Conservation (phyloP, 441 rosid species). For the Metrosideros polymorpha region DNA sequence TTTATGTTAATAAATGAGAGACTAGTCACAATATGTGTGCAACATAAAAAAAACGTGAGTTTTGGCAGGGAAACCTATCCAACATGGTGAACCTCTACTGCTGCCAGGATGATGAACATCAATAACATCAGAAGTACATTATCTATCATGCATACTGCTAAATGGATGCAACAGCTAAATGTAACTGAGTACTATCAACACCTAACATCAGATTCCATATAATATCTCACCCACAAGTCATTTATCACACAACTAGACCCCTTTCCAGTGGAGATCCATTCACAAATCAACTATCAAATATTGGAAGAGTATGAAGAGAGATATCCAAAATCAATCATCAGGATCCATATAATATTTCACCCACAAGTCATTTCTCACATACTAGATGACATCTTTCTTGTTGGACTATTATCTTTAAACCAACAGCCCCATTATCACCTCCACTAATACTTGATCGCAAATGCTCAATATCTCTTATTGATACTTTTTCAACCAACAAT, state of each 20-base stretch:
- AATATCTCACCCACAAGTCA: background rate
- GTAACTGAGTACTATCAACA: background rate
- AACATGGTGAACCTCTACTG: background rate
- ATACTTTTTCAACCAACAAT: background rate
- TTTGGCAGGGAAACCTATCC: background rate
- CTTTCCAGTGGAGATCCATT: background rate
- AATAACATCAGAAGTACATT: background rate
- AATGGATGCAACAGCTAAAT: background rate
- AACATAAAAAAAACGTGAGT: background rate
- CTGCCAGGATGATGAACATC: background rate
- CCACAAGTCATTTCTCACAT: background rate
- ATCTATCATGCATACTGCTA: background rate
- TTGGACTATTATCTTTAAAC: background rate
- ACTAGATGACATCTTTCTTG: background rate
- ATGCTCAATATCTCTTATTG: background rate
- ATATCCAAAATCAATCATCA: background rate
- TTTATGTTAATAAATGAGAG: background rate
- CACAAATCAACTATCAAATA: background rate
- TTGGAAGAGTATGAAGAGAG: background rate
- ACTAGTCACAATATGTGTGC: background rate
- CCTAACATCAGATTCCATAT: background rate
- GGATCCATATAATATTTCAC: background rate
- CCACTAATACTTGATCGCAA: background rate
- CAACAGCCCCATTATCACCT: background rate
- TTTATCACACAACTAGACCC: background rate